Conservation (phyloP, 2,329 filamentous ascomycete species). For the Coniochaeta ligniaria region DNA sequence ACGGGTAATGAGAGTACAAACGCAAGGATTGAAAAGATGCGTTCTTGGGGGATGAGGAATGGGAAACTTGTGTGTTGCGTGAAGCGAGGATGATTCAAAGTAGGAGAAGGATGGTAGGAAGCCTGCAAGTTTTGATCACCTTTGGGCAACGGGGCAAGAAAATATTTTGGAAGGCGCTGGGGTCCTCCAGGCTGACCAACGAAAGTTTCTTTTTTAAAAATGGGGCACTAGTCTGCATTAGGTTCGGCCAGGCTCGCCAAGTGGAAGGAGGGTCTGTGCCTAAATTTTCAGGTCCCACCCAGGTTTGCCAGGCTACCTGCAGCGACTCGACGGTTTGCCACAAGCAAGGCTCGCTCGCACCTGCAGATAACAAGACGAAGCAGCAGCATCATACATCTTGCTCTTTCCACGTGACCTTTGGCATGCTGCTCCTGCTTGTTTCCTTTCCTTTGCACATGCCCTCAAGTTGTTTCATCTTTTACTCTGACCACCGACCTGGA, state of each 20-base stretch:
- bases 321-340: neutral
- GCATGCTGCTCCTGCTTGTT: too few species aligned
- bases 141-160: neutral
- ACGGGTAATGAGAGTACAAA: conserved; percentile 1
- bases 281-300: conserved; percentile 8
- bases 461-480: too few species aligned
- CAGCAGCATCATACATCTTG: too few species aligned
- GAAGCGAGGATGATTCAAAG: neutral
- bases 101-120: neutral
- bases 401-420: too few species aligned
- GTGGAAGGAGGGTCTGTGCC: neutral
- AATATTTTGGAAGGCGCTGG: conserved; percentile 2
- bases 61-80: neutral
- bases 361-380: too few species aligned
- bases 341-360: neutral
- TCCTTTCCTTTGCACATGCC: too few species aligned
- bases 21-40: neutral
- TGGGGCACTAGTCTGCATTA: neutral
- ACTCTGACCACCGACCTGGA: too few species aligned
- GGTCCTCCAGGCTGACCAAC: neutral
- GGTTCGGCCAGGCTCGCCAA: neutral
- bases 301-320: neutral
- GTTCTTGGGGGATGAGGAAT: neutral
- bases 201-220: neutral
- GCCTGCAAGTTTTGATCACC: neutral